Base-by-base conservation (phyloP, 2,329 filamentous ascomycete species). In the Fusarium beomiforme region DNA sequence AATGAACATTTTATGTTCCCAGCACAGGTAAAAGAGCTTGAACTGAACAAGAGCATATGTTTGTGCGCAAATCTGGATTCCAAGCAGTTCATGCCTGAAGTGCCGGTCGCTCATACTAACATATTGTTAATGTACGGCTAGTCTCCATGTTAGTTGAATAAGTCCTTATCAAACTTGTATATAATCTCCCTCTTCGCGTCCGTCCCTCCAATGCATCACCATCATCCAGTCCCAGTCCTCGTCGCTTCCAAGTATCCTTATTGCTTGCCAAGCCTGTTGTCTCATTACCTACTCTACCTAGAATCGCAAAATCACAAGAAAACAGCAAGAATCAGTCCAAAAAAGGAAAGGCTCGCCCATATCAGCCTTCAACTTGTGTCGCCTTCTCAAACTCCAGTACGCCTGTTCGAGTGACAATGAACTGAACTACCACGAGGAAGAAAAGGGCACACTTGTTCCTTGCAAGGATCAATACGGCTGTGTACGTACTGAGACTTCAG, bases 391-490 rank as follows among this genome's bases (percentile, higher is more conserved):
- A 44, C 41, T 71, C 11, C 64, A 71, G 14, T 71, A 54, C 17
- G n/a, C 37, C 19, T 71, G 69, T 26, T 71, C 54, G 13, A 63
- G 23, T 6, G 16, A 39, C 2, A 31, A 21, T 2, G n/a, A 60
- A 2, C 46, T 26, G 2, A 68, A 71, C 37, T 51, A 26, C 21
- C 5, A 24, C 12, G 31, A 37, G 12, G 24, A 51, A 3, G 8
- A 17, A 9, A 31, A 37, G 3, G 21, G 21, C n/a, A 17, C 54
- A 11, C 7, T 60, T 9, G 8, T 44, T 23, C 60, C 16, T 5
- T 71, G 69, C 16, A n/a, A 71, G 6, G 49, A 57, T 26, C 57
- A 39, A 10, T n/a, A 57, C 12, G 26, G 10, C 8, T 71, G 67
- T 21, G 29, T 59, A 3, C 29, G 43, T 14, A 49, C 54, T 9